A percentile compares a stretch with the other conserved stretches of the same genome.
Evolutionary conservation across 2,329 filamentous ascomycete species (phyloP).

Genomic region (Lasiodiplodia citricola): DNA sequence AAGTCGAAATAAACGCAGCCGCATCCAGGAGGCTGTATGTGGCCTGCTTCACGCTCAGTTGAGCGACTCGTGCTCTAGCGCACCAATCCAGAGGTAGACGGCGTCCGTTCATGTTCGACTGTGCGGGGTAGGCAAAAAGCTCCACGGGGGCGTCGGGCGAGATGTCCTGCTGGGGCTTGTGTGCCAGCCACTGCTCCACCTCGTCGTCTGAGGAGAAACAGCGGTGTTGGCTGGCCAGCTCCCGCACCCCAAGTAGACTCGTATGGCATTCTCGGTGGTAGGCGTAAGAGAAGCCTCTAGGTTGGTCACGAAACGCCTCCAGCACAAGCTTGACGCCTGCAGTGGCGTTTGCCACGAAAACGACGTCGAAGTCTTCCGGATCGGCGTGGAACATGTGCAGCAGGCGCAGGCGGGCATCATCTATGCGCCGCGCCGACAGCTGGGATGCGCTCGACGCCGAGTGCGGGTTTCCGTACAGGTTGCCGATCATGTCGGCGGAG

Average conservation of each 20-base stretch:
- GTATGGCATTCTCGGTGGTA: conserved; percentile 89
- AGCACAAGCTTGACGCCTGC: conserved; percentile 86
- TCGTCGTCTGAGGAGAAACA: conserved; percentile 70
- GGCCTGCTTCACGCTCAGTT: conserved; percentile 38
- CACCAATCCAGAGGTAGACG: conserved; percentile 76
- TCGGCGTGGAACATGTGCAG: conserved; percentile 82
- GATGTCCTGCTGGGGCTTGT: conserved; percentile 36
- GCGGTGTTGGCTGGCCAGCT: conserved; percentile 67
- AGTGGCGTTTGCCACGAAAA: conserved; percentile 93
- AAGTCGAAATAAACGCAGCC: conserved; percentile 79
- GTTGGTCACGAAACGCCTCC: conserved; percentile 73
- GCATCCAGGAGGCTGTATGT: conserved; percentile 81
- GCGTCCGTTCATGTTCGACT: conserved; percentile 90
- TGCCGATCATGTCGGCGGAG: conserved; percentile 75
- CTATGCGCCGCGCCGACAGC: conserved; percentile 73
- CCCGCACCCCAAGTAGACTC: conserved; percentile 78
- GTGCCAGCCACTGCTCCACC: conserved; percentile 68
- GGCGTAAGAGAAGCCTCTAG: conserved; percentile 77
- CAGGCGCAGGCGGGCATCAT: conserved; percentile 73
- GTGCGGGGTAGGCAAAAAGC: conserved; percentile 83
- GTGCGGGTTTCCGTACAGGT: conserved; percentile 89
- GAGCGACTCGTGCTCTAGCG: conserved; percentile 41
- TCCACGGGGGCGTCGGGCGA: conserved; percentile 34
- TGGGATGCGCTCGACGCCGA: conserved; percentile 84
- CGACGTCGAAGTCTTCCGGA: conserved; percentile 80